Conservation (phyloP, 768 basidiomycete genomes). For the Serendipita vermifera region DNA sequence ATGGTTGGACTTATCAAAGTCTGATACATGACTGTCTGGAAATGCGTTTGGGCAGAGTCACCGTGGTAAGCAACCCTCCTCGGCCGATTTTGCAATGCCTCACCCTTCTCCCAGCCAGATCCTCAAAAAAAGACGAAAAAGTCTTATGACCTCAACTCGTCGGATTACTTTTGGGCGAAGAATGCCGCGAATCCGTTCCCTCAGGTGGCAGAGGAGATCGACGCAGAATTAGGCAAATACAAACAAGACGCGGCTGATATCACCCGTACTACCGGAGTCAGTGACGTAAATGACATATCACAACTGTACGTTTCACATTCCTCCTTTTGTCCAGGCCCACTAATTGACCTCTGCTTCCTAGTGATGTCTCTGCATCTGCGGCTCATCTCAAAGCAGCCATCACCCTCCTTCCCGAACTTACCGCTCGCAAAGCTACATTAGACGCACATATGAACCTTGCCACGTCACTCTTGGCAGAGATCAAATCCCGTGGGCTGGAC, state of each 20-base stretch:
- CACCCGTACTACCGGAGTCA: slow-evolving; percentile 89
- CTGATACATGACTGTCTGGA: slow-evolving; percentile 95
- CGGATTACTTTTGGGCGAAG: slow-evolving; percentile 98
- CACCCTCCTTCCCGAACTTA: slow-evolving; percentile 90
- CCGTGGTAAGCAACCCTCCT: slow-evolving; percentile 35
- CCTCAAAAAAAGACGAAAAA: slow-evolving; percentile 44
- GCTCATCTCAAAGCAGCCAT: slow-evolving; percentile 93
- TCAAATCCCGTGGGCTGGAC: slow-evolving; percentile 88
- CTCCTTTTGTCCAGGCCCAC: background rate
- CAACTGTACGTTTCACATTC: slow-evolving; percentile 87
- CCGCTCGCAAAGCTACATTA: slow-evolving; percentile 88
- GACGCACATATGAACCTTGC: slow-evolving; percentile 99
- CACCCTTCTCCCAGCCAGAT: slow-evolving; percentile 24
- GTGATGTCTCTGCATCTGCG: slow-evolving; percentile 88
- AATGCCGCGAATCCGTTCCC: slow-evolving; percentile 96
- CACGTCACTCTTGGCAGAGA: slow-evolving; percentile 84
- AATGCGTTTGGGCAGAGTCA: slow-evolving; percentile 91
- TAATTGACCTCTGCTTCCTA: slow-evolving; percentile 20
- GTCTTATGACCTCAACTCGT: slow-evolving; percentile 91
- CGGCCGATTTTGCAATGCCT: background rate
- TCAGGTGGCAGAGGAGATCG: slow-evolving; percentile 96
- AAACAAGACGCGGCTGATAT: slow-evolving; percentile 96
- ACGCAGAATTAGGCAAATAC: slow-evolving; percentile 69
- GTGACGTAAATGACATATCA: slow-evolving; percentile 86
- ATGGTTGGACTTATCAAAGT: slow-evolving; percentile 99